Evolutionary conservation across 2,329 filamentous ascomycete genomes (phyloP).

Genomic region (Aaosphaeria arxii): DNA sequence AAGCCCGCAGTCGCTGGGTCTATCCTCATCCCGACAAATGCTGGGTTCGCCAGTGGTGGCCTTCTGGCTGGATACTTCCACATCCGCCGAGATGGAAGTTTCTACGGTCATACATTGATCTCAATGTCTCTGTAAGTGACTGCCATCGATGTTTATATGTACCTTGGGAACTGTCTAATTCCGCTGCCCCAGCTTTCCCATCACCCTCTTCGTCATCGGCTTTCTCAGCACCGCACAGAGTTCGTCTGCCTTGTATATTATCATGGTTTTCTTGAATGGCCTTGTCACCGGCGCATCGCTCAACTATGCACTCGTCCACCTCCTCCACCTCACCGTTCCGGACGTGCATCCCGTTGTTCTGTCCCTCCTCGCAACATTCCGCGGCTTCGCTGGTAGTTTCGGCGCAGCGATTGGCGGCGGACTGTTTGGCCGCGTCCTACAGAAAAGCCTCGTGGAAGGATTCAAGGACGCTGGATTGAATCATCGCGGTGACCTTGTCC

Average conservation of each 20-base stretch:
- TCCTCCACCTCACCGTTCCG: slow-evolving; percentile 67
- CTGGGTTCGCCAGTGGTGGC: slow-evolving; percentile 73
- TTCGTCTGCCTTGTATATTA: slow-evolving; percentile 54
- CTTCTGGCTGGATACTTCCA: slow-evolving; percentile 72
- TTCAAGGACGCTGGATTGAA: slow-evolving; percentile 50
- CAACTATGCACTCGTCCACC: slow-evolving; percentile 79
- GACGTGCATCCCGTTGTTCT: slow-evolving; percentile 72
- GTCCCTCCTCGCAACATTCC: slow-evolving; percentile 73
- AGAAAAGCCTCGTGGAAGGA: slow-evolving; percentile 52
- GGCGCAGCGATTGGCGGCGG: slow-evolving; percentile 78
- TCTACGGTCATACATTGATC: slow-evolving; percentile 63
- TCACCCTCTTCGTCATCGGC: slow-evolving; percentile 58
- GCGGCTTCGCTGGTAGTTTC: slow-evolving; percentile 78
- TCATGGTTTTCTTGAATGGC: slow-evolving; percentile 67
- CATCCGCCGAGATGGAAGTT: slow-evolving; percentile 69
- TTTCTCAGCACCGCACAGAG: slow-evolving; percentile 53
- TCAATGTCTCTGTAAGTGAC: slow-evolving; percentile 53
- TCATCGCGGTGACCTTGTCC: slow-evolving; percentile 45
- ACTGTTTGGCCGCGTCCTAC: slow-evolving; percentile 64
- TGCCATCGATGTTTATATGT: too few species aligned
- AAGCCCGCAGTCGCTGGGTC: slow-evolving; percentile 68
- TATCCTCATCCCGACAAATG: slow-evolving; percentile 77
- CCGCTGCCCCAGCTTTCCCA: slow-evolving; percentile 39
- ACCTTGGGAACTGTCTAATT: too few species aligned
- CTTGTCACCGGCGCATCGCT: slow-evolving; percentile 68